These are phyloP conservation scores for Catunica adiposa DNA, from an alignment of 2,329 filamentous ascomycete species.

Conservation along the genomic window DNA sequence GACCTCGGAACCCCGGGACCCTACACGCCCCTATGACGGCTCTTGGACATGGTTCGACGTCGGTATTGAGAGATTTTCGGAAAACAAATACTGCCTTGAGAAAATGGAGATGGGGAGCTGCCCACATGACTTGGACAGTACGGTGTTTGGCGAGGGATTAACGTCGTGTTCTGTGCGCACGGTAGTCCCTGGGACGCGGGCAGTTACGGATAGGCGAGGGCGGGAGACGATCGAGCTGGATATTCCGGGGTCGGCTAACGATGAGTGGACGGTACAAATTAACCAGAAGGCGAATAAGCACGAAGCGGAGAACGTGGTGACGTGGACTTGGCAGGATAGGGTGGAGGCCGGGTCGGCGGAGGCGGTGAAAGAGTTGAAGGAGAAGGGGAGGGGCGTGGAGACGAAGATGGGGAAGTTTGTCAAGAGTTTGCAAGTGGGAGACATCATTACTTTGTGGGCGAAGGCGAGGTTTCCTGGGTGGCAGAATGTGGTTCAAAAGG, in stretches of 20 bases:
- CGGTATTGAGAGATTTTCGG: slow-evolving; percentile 40
- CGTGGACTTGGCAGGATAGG: slow-evolving; percentile 37
- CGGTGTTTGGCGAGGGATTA: slow-evolving; percentile 15
- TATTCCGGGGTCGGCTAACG: slow-evolving; percentile 18
- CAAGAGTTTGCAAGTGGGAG: slow-evolving; percentile 37
- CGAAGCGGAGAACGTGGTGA: slow-evolving; percentile 29
- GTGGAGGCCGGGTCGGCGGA: slow-evolving; percentile 27
- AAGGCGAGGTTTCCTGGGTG: slow-evolving; percentile 40
- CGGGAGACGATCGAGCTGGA: slow-evolving; percentile 21
- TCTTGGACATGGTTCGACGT: slow-evolving; percentile 50
- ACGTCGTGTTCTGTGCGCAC: slow-evolving; percentile 24
- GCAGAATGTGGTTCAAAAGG: slow-evolving; percentile 33
- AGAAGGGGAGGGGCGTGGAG: slow-evolving; percentile 31
- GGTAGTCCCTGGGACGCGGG: slow-evolving; percentile 21
- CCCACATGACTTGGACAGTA: background rate
- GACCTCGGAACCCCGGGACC: slow-evolving; percentile 21
- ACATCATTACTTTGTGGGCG: slow-evolving; percentile 45
- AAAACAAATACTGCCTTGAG: slow-evolving; percentile 2
- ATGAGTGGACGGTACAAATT: slow-evolving; percentile 30
- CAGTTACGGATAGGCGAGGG: background rate
- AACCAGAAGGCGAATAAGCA: slow-evolving; percentile 25
- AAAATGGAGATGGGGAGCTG: slow-evolving; percentile 12
- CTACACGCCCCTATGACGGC: background rate
- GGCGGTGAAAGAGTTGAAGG: slow-evolving; percentile 22
- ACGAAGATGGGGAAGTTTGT: slow-evolving; percentile 41